phyloP scores from a whole-genome alignment of 2,329 filamentous ascomycete genomes.

The Lasiodiplodia sp. region DNA sequence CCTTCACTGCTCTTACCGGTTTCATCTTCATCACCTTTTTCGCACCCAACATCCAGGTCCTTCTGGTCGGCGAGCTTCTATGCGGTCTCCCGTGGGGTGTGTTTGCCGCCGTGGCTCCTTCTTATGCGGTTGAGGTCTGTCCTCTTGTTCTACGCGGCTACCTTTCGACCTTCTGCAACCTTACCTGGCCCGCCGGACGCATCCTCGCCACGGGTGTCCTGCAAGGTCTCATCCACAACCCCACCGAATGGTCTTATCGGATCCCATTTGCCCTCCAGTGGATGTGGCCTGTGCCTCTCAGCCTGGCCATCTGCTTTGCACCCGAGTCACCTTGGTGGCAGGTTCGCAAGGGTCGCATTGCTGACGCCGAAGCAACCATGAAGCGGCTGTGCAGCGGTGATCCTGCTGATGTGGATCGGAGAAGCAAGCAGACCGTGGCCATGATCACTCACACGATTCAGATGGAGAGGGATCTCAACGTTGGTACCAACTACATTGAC shows the following conservation, averaged over 20 bases:
- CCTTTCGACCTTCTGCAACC: conserved; percentile 70
- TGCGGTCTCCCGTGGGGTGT: conserved; percentile 55
- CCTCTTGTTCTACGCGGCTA: conserved; percentile 69
- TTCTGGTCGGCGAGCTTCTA: conserved; percentile 54
- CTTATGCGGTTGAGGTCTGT: conserved; percentile 65
- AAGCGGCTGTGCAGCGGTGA: conserved; percentile 60
- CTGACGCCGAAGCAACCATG: conserved; percentile 70
- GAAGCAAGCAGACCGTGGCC: conserved; percentile 55
- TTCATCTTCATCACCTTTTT: conserved; percentile 57
- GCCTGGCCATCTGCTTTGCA: conserved; percentile 69
- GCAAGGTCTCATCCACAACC: conserved; percentile 67
- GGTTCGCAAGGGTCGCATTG: conserved; percentile 67
- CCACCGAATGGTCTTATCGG: conserved; percentile 69
- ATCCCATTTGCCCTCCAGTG: conserved; percentile 73
- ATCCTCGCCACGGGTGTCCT: conserved; percentile 76
- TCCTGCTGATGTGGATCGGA: not conserved
- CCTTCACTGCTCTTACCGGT: conserved; percentile 47
- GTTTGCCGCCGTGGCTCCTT: conserved; percentile 54
- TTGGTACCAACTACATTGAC: conserved; percentile 77
- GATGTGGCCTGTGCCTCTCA: conserved; percentile 74
- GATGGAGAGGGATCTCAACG: conserved; percentile 73
- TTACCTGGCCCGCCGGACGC: conserved; percentile 79
- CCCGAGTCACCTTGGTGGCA: conserved; percentile 78
- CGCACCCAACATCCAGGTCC: conserved; percentile 48
- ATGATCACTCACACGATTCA: conserved; percentile 91